Base-by-base conservation (phyloP, 1,284 basidiomycete genomes). In the Ustilago tritici region DNA sequence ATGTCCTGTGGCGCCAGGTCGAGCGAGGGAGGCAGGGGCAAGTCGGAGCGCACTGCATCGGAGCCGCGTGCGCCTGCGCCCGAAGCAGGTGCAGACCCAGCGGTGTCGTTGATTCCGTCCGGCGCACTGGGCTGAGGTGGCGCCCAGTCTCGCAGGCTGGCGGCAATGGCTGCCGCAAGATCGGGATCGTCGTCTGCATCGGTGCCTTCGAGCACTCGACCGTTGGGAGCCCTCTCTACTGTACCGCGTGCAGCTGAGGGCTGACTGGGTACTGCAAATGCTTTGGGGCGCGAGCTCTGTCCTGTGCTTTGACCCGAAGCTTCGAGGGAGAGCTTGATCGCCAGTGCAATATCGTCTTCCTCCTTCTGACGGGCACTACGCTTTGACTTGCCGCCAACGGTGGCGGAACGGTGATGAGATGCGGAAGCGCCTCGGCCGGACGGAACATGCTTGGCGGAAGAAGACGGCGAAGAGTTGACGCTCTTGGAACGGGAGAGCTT, bases 121-220 rank as follows among this genome's bases (percentile, higher is more conserved):
- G 82, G 82, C 7, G 82, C 82, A 50, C 79, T 81, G 1, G 82
- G 82, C 47, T 67, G 69, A 31, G 80, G 81, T 11, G 80, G 74
- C 1, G 72, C 80, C 70, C 78, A 79, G 82, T 99, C 97, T 12
- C 92, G 90, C 76, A 99, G 87, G 84, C 93, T 95, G 0, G 97
- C 97, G 83, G 98, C 95, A 67, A 99, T 99, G 0, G 97, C 97
- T 14, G 96, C 93, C 61, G 90, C 91, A 28, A 99, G 88, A 78
- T 99, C 95, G 11, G 94, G 93, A 85, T 99, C 96, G 28, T 98
- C 93, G 54, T 95, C 95, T 28, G 95, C 94, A 14, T 91, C 87
- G n/a, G 82, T 56, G 79, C 85, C 36, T 71, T 83, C 83, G 76
- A 50, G 86, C 77, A 78, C 76, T 31, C 80, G 75, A 10, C 78